A percentile compares a stretch with the other conserved stretches of the same genome.
These are phyloP conservation scores for Bipolaris zeicola DNA, from an alignment of 2,329 filamentous ascomycete species.

Conservation along the genomic window DNA sequence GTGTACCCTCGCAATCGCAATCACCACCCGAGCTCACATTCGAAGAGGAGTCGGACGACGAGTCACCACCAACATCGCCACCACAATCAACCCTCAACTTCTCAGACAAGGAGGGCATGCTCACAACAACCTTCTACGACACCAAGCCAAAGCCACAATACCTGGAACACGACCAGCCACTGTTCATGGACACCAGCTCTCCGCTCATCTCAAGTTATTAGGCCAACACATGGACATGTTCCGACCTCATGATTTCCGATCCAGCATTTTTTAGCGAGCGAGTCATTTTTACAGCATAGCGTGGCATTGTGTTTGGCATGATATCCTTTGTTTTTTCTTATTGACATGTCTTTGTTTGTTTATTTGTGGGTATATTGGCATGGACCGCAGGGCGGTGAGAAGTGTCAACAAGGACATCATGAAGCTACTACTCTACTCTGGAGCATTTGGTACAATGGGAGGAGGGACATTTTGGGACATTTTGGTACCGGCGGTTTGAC, in stretches of 20 bases:
- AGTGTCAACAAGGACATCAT: slow-evolving; percentile 10
- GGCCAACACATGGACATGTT: slow-evolving; percentile 27
- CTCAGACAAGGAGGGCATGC: slow-evolving; percentile 55
- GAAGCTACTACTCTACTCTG: slow-evolving; percentile 32
- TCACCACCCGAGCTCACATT: slow-evolving; percentile 58
- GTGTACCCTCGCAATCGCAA: slow-evolving; percentile 51
- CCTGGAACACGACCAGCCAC: slow-evolving; percentile 46
- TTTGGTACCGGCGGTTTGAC: slow-evolving; percentile 26
- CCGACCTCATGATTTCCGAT: slow-evolving; percentile 44
- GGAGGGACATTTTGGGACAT: slow-evolving; percentile 3
- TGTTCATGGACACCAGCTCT: slow-evolving; percentile 49
- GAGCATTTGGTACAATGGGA: slow-evolving; percentile 7
- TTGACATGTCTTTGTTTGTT: slow-evolving; percentile 2
- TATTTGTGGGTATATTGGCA: slow-evolving; percentile 15
- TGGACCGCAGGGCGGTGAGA: slow-evolving; percentile 19
- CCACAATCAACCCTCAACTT: slow-evolving; percentile 53
- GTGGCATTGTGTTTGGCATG: slow-evolving; percentile 32
- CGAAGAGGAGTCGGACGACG: slow-evolving; percentile 57
- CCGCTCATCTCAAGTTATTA: slow-evolving; percentile 51
- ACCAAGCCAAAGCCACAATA: slow-evolving; percentile 46
- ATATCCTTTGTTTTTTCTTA: slow-evolving; percentile 27
- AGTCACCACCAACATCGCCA: slow-evolving; percentile 55
- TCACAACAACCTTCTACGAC: slow-evolving; percentile 54
- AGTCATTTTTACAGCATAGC: slow-evolving; percentile 39
- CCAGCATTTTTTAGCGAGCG: slow-evolving; percentile 49